These are phyloP conservation scores for Aspergillus incahuasiensis DNA, from an alignment of 495 filamentous ascomycete genomes.

Conservation along the genomic window DNA sequence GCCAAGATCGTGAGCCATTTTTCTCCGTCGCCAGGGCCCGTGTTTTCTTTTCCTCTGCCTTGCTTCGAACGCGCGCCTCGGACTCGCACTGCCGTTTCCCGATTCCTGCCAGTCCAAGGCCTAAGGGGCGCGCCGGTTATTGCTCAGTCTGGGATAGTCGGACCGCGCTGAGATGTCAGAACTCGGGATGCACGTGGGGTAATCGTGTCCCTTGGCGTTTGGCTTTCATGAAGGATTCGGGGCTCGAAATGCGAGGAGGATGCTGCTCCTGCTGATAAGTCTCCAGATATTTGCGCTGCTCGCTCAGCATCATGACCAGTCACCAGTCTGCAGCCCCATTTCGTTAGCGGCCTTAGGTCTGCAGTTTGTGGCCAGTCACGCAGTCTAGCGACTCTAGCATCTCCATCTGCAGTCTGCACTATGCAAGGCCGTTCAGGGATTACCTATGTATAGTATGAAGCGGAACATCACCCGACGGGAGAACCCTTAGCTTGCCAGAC, in stretches of 20 bases:
- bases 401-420: background rate
- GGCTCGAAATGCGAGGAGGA: background rate
- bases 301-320: background rate
- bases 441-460: background rate
- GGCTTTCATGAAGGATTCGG: constrained; percentile 7
- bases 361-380: background rate
- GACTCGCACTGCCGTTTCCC: background rate
- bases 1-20: background rate
- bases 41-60: background rate
- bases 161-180: constrained; percentile 1
- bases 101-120: background rate
- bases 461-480: background rate
- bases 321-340: background rate
- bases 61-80: background rate
- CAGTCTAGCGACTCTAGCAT: background rate
- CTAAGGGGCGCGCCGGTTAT: background rate
- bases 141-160: background rate
- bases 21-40: background rate
- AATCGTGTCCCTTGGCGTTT: background rate
- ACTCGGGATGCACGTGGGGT: background rate
- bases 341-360: background rate
- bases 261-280: background rate
- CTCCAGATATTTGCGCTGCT: background rate
- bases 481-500: constrained; percentile 4
- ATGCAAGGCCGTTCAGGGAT: background rate